phyloP scores from a whole-genome alignment of 805 yeast species.

The Lipomyces spencermartinsiae region DNA sequence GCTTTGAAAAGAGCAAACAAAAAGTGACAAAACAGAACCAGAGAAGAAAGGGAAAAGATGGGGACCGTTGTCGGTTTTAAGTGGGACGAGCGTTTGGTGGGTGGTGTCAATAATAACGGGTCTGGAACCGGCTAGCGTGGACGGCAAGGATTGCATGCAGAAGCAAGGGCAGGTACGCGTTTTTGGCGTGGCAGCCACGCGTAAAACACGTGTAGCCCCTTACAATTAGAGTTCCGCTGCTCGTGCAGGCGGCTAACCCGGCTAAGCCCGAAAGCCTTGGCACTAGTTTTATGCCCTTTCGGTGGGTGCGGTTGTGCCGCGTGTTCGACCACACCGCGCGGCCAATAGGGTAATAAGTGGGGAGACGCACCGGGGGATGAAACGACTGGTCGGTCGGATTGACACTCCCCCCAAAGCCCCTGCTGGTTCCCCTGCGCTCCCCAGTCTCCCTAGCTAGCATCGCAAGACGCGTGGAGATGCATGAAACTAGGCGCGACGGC shows the following conservation, averaged over 20 bases:
- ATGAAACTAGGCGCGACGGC: no score
- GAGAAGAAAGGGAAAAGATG: neutral
- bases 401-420: neutral
- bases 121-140: neutral
- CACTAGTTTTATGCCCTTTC: neutral
- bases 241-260: neutral
- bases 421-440: neutral
- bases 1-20: neutral
- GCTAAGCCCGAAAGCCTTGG: neutral
- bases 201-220: slow-evolving; percentile 1
- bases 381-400: neutral
- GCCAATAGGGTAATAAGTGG: neutral
- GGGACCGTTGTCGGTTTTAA: neutral
- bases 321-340: neutral
- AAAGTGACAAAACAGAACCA: neutral
- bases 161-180: slow-evolving; percentile 1
- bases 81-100: neutral
- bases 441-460: no score
- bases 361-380: neutral
- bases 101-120: neutral
- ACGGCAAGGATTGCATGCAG: neutral
- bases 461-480: no score
- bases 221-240: neutral
- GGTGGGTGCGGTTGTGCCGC: neutral
- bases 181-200: neutral